phyloP scores from a whole-genome alignment of 805 yeast genomes.

The Spathaspora girioi region DNA sequence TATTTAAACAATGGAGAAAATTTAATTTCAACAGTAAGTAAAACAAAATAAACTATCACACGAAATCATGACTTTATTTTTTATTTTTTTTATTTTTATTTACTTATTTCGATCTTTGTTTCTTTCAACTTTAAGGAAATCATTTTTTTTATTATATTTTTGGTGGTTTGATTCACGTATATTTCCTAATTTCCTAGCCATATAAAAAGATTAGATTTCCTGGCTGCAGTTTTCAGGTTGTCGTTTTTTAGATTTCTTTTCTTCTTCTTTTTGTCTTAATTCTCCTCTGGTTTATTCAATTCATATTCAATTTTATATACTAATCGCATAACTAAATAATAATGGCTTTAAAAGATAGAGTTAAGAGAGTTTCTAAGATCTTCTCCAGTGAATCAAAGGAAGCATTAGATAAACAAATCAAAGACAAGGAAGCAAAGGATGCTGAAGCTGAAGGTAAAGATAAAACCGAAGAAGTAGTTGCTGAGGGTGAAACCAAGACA shows the following conservation, averaged over 20 bases:
- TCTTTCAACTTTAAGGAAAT: neutral
- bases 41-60: neutral
- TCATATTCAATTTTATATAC: neutral
- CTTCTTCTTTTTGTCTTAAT: neutral
- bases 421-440: slow-evolving; percentile 5
- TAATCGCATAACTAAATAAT: neutral
- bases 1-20: neutral
- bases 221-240: neutral
- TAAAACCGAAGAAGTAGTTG: slow-evolving; percentile 7
- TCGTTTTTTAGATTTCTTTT: neutral
- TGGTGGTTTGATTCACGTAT: neutral
- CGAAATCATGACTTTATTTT: neutral
- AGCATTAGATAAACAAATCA: slow-evolving; percentile 10
- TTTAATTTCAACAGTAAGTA: neutral
- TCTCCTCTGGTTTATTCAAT: neutral
- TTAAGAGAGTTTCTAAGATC: slow-evolving; percentile 36
- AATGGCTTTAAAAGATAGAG: slow-evolving; percentile 37
- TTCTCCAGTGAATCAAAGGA: slow-evolving; percentile 27
- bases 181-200: neutral
- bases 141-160: neutral
- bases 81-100: neutral
- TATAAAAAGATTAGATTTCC: neutral
- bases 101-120: neutral
- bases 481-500: slow-evolving; percentile 2
- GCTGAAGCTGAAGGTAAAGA: slow-evolving; percentile 5